Percentiles rank a stretch among this genome's conserved stretches.
Evolutionary conservation across 805 yeast species (phyloP).

Genomic region (Kodamaea nitidulidarum): DNA sequence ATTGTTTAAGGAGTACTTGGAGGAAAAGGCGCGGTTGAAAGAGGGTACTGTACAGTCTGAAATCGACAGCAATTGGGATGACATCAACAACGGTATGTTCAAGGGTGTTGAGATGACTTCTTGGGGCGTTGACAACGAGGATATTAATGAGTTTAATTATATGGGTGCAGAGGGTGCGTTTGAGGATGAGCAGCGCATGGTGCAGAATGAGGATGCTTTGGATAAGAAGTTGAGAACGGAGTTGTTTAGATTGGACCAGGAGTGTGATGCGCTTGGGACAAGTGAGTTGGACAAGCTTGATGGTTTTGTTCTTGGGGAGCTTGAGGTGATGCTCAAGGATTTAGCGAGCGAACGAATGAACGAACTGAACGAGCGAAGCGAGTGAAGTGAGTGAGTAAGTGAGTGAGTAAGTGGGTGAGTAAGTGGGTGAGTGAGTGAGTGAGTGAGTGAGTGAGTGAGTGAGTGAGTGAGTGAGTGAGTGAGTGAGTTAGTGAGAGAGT

Average conservation of each 20-base stretch:
- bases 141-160: conserved; percentile 42
- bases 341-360: too few species aligned
- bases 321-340: background rate
- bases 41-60: conserved; percentile 20
- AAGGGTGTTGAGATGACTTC: conserved; percentile 21
- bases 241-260: conserved; percentile 16
- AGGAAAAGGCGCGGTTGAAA: conserved; percentile 17
- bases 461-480: too few species aligned
- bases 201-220: conserved; percentile 14
- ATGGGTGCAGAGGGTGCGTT: conserved; percentile 22
- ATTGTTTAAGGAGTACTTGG: conserved; percentile 33
- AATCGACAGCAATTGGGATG: conserved; percentile 42
- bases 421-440: too few species aligned
- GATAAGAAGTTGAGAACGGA: conserved; percentile 13
- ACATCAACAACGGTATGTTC: conserved; percentile 33
- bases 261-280: conserved; percentile 16
- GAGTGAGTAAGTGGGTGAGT: too few species aligned
- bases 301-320: background rate
- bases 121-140: conserved; percentile 39
- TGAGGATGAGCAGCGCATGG: background rate
- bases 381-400: too few species aligned
- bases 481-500: too few species aligned
- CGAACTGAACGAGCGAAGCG: too few species aligned
- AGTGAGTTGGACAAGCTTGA: conserved; percentile 31
- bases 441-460: too few species aligned